Conservation (phyloP, 176 grass and related monocot genomes). For the Pharus latifolius region DNA sequence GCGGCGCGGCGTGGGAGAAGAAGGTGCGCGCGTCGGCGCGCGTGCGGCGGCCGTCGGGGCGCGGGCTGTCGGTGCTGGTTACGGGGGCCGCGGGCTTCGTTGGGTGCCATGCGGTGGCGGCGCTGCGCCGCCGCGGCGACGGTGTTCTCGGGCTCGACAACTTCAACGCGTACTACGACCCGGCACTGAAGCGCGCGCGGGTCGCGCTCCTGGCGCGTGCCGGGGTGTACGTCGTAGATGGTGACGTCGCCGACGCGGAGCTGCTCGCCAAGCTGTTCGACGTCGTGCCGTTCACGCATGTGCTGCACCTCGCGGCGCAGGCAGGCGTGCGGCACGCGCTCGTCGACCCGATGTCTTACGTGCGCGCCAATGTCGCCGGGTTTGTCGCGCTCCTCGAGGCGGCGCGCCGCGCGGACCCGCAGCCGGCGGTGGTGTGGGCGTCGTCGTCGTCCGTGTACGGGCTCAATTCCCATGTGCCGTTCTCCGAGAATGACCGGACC, state of each 20-base stretch:
- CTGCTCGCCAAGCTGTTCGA: constrained; percentile 28
- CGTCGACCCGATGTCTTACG: constrained; percentile 20
- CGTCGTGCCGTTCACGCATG: constrained; percentile 34
- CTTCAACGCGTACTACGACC: constrained; percentile 33
- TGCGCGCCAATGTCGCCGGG: constrained; percentile 26
- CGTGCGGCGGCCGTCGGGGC: not conserved
- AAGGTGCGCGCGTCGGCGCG: constrained; percentile 19
- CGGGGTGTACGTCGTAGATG: constrained; percentile 32
- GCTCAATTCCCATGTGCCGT: constrained; percentile 19
- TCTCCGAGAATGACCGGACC: constrained; percentile 26
- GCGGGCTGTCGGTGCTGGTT: constrained; percentile 19
- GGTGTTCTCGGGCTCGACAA: constrained; percentile 25
- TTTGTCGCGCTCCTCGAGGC: constrained; percentile 19
- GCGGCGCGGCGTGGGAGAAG: constrained; percentile 34
- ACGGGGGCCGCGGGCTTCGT: constrained; percentile 24
- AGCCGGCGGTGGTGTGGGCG: constrained; percentile 24
- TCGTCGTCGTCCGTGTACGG: constrained; percentile 28
- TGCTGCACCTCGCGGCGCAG: constrained; percentile 41
- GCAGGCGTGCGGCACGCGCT: constrained; percentile 36
- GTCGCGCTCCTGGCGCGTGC: constrained; percentile 12
- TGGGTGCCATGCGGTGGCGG: constrained; percentile 16
- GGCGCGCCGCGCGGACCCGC: constrained; percentile 8
- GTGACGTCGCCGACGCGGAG: constrained; percentile 20
- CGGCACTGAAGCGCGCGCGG: constrained; percentile 25
- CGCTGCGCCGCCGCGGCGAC: constrained; percentile 18